These are phyloP conservation scores for Geopyxis carbonaria DNA, from an alignment of 495 filamentous ascomycete species.

Conservation along the genomic window DNA sequence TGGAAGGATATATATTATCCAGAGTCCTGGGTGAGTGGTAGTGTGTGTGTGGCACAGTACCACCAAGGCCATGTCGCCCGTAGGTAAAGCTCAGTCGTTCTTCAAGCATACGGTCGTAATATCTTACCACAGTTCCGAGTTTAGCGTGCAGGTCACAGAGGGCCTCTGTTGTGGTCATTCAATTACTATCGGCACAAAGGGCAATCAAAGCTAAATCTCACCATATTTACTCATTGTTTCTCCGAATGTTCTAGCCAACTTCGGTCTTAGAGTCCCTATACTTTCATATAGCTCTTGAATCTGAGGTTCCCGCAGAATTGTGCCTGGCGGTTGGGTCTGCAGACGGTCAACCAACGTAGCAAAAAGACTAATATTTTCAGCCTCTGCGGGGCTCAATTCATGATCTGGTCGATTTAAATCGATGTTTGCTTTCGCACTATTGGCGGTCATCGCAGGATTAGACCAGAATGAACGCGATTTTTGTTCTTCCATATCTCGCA, in stretches of 20 bases:
- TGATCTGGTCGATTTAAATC: conserved; percentile 63
- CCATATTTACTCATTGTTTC: conserved; percentile 99
- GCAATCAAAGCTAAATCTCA: conserved; percentile 28
- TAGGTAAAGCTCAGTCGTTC: conserved; percentile 87
- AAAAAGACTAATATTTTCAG: conserved; percentile 95
- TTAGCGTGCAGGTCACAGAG: conserved; percentile 89
- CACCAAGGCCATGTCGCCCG: conserved; percentile 51
- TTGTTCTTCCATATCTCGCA: conserved; percentile 95
- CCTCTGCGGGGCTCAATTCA: conserved; percentile 83
- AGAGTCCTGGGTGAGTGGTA: conserved; percentile 9
- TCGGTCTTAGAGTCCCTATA: conserved; percentile 79
- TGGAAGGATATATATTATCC: conserved; percentile 12
- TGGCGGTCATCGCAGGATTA: conserved; percentile 26
- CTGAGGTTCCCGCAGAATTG: conserved; percentile 84
- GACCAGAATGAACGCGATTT: conserved; percentile 47
- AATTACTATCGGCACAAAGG: too few relatives aligned
- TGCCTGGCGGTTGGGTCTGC: conserved; percentile 88
- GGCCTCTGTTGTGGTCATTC: conserved; percentile 45
- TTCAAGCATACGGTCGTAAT: conserved; percentile 96
- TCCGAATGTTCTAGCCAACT: conserved; percentile 87
- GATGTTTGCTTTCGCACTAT: conserved; percentile 27
- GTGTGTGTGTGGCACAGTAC: conserved; percentile 21
- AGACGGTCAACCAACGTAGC: conserved; percentile 84
- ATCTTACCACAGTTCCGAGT: conserved; percentile 90
- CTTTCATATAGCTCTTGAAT: conserved; percentile 97